Conservation (phyloP, 1,284 basidiomycete species). For the Butyriboletus appendiculatus region DNA sequence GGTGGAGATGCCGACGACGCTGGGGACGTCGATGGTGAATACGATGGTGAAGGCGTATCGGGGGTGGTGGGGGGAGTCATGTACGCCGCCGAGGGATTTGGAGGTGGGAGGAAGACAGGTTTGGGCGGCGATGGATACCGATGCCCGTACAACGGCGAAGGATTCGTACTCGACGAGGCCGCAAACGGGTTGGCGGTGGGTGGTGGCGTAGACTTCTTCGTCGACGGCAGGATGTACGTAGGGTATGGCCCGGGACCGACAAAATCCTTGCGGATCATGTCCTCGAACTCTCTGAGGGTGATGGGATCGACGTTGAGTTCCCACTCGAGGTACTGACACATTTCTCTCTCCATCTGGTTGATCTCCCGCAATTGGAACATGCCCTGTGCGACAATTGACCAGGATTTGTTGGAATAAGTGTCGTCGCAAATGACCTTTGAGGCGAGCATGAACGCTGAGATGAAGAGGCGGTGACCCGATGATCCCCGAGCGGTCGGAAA, state of each 20-base stretch:
- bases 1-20: conserved; percentile 56
- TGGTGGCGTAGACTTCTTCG: conserved; percentile 52
- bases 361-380: conserved; percentile 91
- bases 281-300: conserved; percentile 67
- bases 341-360: conserved; percentile 95
- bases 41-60: conserved; percentile 49
- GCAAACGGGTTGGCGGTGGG: conserved; percentile 54
- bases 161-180: conserved; percentile 47
- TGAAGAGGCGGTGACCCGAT: conserved; percentile 88
- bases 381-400: conserved; percentile 91
- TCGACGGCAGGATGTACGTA: conserved; percentile 56
- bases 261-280: conserved; percentile 64
- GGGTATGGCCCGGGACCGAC: conserved; percentile 55
- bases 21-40: conserved; percentile 51
- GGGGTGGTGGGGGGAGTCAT: conserved; percentile 43
- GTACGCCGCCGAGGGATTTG: conserved; percentile 23
- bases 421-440: conserved; percentile 94
- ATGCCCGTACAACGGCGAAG: conserved; percentile 50
- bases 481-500: conserved; percentile 92
- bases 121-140: conserved; percentile 45
- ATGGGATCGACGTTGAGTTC: conserved; percentile 76
- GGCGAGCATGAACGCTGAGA: conserved; percentile 93
- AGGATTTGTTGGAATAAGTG: conserved; percentile 95
- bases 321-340: conserved; percentile 93
- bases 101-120: conserved; percentile 25